Percentiles rank a stretch among this genome's conserved stretches.
phyloP scores from a whole-genome alignment of 192 early-diverging fungal genomes.

The Funneliformis geosporum region DNA sequence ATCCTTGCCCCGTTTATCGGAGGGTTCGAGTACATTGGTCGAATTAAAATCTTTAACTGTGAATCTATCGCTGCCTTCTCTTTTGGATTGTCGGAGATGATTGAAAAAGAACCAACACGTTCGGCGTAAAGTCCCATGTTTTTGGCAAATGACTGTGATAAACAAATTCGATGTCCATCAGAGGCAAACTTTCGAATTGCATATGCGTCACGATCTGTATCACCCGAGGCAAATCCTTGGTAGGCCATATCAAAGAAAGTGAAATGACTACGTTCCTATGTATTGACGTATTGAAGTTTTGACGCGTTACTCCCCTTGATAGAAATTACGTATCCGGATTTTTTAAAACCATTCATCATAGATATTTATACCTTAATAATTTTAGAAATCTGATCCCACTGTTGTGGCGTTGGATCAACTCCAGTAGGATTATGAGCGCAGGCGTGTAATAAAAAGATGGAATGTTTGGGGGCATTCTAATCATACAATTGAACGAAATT shows the following conservation, averaged over 20 bases:
- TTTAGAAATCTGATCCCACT: slow-evolving; percentile 89
- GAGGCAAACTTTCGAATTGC: slow-evolving; percentile 93
- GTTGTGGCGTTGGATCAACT: slow-evolving; percentile 90
- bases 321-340: too few species aligned
- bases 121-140: slow-evolving; percentile 99
- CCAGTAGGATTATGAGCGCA: slow-evolving; percentile 99
- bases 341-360: not conserved
- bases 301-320: not conserved
- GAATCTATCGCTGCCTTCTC: slow-evolving; percentile 83
- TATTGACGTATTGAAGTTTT: not conserved
- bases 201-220: slow-evolving; percentile 84
- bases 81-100: slow-evolving; percentile 72
- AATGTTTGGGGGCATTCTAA: slow-evolving; percentile 79
- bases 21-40: slow-evolving; percentile 99
- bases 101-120: slow-evolving; percentile 89
- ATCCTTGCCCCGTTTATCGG: slow-evolving; percentile 95
- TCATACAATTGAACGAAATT: not conserved
- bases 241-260: slow-evolving; percentile 99
- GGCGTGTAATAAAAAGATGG: slow-evolving; percentile 92
- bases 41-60: slow-evolving; percentile 94
- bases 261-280: slow-evolving; percentile 71
- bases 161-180: slow-evolving; percentile 71
- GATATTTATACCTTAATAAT: slow-evolving; percentile 60
- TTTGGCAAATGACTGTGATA: slow-evolving; percentile 98
- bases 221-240: slow-evolving; percentile 98